A percentile compares a stretch with the other conserved stretches of the same genome.
These are phyloP conservation scores for Bipolaris oryzae DNA, from an alignment of 2,329 filamentous ascomycete species.

Conservation along the genomic window DNA sequence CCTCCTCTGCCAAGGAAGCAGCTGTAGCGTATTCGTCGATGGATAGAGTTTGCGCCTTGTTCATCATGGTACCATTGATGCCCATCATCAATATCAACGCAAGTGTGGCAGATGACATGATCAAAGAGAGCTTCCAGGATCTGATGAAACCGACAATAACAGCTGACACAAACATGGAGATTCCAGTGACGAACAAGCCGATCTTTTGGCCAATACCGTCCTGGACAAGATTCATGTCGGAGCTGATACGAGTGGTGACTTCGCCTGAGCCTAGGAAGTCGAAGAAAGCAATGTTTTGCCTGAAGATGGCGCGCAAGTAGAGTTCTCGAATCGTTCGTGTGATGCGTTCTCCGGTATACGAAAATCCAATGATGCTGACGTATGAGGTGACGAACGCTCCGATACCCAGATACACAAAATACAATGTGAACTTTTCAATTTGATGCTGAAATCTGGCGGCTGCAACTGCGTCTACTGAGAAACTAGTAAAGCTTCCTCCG, in stretches of 20 bases:
- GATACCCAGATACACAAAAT: slow-evolving; percentile 50
- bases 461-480: slow-evolving; percentile 41
- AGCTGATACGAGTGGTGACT: slow-evolving; percentile 92
- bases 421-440: slow-evolving; percentile 42
- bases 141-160: slow-evolving; percentile 91
- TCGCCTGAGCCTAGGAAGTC: slow-evolving; percentile 95
- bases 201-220: slow-evolving; percentile 71
- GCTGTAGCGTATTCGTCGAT: slow-evolving; percentile 81
- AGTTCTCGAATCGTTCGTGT: slow-evolving; percentile 52
- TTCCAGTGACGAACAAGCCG: slow-evolving; percentile 41
- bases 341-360: slow-evolving; percentile 64
- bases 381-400: slow-evolving; percentile 68
- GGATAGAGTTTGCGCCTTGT: slow-evolving; percentile 73
- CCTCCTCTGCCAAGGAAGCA: slow-evolving; percentile 90
- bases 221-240: slow-evolving; percentile 92
- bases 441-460: slow-evolving; percentile 36
- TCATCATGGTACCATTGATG: slow-evolving; percentile 73
- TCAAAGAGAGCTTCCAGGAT: slow-evolving; percentile 91
- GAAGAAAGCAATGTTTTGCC: slow-evolving; percentile 52
- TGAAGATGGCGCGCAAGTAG: slow-evolving; percentile 68
- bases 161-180: slow-evolving; percentile 73
- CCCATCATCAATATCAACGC: slow-evolving; percentile 82
- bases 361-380: slow-evolving; percentile 83
- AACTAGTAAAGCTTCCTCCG: slow-evolving; percentile 45
- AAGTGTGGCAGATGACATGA: slow-evolving; percentile 79